phyloP scores from a whole-genome alignment of 345 rosid species.

The Geranium brycei region DNA sequence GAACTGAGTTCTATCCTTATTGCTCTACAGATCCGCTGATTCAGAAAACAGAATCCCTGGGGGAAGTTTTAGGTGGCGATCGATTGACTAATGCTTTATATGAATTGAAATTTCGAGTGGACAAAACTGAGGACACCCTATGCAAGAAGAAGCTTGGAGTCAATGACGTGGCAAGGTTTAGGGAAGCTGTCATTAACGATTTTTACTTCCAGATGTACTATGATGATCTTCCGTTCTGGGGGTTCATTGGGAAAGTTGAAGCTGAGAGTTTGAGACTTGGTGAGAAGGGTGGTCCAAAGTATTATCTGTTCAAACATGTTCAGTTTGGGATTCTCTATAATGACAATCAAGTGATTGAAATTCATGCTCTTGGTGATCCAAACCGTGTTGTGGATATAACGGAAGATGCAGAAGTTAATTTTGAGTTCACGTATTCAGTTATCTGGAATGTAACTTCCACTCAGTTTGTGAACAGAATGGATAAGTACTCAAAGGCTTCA shows the following conservation, averaged over 20 bases:
- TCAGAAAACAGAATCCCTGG: slow-evolving; percentile 47
- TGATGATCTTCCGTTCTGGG: slow-evolving; percentile 89
- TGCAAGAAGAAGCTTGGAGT: slow-evolving; percentile 38
- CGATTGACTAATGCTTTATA: slow-evolving; percentile 42
- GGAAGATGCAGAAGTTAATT: slow-evolving; percentile 40
- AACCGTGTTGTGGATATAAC: slow-evolving; percentile 49
- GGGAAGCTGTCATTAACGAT: slow-evolving; percentile 43
- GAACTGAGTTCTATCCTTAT: slow-evolving; percentile 6
- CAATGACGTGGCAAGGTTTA: slow-evolving; percentile 38
- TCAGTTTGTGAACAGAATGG: slow-evolving; percentile 46
- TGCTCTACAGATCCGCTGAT: slow-evolving; percentile 38
- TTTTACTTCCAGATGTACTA: slow-evolving; percentile 82
- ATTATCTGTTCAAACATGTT: slow-evolving; percentile 56
- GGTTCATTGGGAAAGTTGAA: slow-evolving; percentile 72
- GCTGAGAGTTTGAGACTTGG: slow-evolving; percentile 21
- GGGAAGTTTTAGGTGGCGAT: slow-evolving; percentile 81
- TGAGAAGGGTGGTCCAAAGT: slow-evolving; percentile 22
- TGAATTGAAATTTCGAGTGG: slow-evolving; percentile 42
- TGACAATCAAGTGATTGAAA: slow-evolving; percentile 37
- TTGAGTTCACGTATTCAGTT: slow-evolving; percentile 67
- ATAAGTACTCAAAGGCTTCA: slow-evolving; percentile 46
- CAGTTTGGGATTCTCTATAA: slow-evolving; percentile 52
- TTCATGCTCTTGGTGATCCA: slow-evolving; percentile 59
- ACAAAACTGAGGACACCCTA: slow-evolving; percentile 21
- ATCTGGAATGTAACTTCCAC: slow-evolving; percentile 49